Evolutionary conservation across 257 asterid species (phyloP).

Genomic region (Lantana camara): DNA sequence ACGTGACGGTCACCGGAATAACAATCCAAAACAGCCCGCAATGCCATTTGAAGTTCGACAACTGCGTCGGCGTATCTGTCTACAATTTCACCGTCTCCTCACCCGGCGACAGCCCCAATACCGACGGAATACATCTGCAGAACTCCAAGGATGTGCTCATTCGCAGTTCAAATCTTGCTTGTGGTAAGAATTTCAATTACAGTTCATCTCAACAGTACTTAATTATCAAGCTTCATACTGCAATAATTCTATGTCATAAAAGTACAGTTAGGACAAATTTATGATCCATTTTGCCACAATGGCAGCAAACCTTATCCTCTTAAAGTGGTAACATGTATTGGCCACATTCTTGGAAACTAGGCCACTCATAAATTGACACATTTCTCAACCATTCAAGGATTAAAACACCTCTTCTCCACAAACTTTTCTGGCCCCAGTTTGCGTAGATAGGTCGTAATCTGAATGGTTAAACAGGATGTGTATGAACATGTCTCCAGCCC

Average conservation of each 20-base stretch:
- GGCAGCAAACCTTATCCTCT: slow-evolving; percentile 34
- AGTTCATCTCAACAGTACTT: too few species aligned
- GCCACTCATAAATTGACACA: slow-evolving; percentile 33
- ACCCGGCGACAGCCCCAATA: slow-evolving; percentile 91
- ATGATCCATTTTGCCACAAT: slow-evolving; percentile 15
- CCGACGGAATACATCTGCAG: slow-evolving; percentile 92
- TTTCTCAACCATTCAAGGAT: slow-evolving; percentile 30
- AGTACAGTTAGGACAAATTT: slow-evolving; percentile 13
- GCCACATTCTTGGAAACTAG: slow-evolving; percentile 27
- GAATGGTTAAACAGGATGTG: slow-evolving; percentile 5
- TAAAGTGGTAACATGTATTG: slow-evolving; percentile 8
- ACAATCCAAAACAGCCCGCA: slow-evolving; percentile 80
- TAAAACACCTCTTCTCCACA: slow-evolving; percentile 29
- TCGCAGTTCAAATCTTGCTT: slow-evolving; percentile 61
- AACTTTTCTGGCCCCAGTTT: slow-evolving; percentile 28
- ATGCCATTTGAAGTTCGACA: slow-evolving; percentile 84
- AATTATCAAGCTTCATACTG: not conserved
- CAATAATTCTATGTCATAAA: not conserved
- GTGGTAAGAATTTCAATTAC: slow-evolving; percentile 68
- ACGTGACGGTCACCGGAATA: slow-evolving; percentile 81
- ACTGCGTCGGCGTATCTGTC: slow-evolving; percentile 75
- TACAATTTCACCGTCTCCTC: slow-evolving; percentile 64
- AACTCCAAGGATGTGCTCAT: slow-evolving; percentile 84
- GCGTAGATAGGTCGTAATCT: slow-evolving; percentile 29
- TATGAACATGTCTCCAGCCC: slow-evolving; percentile 24